Evolutionary conservation across 31 red algal species (phyloP), one percentile per base, ranked within the genome.

Genomic region (Endocladia muricata): DNA sequence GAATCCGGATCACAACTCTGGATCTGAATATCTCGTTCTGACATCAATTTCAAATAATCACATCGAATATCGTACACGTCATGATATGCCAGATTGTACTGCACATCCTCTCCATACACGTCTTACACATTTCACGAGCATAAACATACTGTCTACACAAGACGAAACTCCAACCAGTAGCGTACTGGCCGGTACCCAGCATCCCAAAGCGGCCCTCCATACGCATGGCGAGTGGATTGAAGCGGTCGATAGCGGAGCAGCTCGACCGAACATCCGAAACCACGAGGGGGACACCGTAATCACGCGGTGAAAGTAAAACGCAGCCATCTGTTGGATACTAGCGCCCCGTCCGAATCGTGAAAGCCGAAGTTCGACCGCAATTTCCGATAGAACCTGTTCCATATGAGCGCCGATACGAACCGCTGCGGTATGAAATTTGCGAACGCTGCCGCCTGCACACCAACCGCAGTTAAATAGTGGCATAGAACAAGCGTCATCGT

Each of bases 141-240:
- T 49, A 49, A 49, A 49, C 44, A 49, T 49, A 49, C 44, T n/a
- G 44, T 49, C 44, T 49, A 49, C 44, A 49, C 44, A 49, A 49
- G 44, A 49, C 44, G 19, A 49, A 49, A 49, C n/a, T n/a, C n/a
- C n/a, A n/a, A n/a, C n/a, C n/a, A n/a, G n/a, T n/a, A n/a, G n/a
- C n/a, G n/a, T n/a, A n/a, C n/a, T n/a, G n/a, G n/a, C n/a, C n/a
- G n/a, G n/a, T n/a, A n/a, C n/a, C n/a, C n/a, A n/a, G n/a, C n/a
- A n/a, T n/a, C n/a, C n/a, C n/a, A n/a, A n/a, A n/a, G n/a, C n/a
- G n/a, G n/a, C n/a, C n/a, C n/a, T n/a, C n/a, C n/a, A n/a, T n/a
- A n/a, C n/a, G n/a, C n/a, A n/a, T n/a, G n/a, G n/a, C n/a, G n/a
- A n/a, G n/a, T n/a, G n/a, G n/a, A n/a, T n/a, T n/a, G n/a, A n/a